Percentiles rank a stretch among this genome's conserved stretches.
phyloP scores from a whole-genome alignment of 1,284 basidiomycete genomes.

The Ustilago bromivora region DNA sequence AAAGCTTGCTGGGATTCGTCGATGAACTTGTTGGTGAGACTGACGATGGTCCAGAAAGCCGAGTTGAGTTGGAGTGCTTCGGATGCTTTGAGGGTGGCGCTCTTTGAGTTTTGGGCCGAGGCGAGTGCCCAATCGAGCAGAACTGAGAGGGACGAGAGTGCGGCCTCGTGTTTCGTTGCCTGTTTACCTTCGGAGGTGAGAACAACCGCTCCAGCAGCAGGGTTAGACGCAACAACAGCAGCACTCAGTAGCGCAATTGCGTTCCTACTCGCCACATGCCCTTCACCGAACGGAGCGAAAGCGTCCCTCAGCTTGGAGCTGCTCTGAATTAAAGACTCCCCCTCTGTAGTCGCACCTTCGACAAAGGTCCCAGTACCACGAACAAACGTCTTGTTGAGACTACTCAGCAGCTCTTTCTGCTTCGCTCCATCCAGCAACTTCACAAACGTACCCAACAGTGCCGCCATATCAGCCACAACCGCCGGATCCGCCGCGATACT shows the following conservation, averaged over 20 bases:
- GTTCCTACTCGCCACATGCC: conserved; percentile 17
- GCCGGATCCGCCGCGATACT: conserved; percentile 42
- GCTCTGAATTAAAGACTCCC: conserved; percentile 10
- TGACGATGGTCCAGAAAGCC: conserved; percentile 24
- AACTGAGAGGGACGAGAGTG: conserved; percentile 17
- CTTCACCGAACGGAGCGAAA: conserved; percentile 14
- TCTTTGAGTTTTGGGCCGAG: neutral
- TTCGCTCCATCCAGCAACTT: conserved; percentile 36
- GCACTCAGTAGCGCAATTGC: conserved; percentile 36
- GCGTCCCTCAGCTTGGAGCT: conserved; percentile 8
- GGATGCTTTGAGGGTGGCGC: neutral
- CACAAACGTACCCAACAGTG: conserved; percentile 52
- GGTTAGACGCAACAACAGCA: conserved; percentile 31
- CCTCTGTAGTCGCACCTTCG: neutral
- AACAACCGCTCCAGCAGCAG: conserved; percentile 22
- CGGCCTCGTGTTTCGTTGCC: conserved; percentile 23
- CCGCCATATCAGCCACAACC: conserved; percentile 55
- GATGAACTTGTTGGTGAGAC: conserved; percentile 59
- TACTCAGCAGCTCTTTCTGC: conserved; percentile 48
- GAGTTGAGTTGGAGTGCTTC: conserved; percentile 36
- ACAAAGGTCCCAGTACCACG: conserved; percentile 12
- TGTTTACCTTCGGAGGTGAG: neutral
- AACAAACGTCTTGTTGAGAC: conserved; percentile 45
- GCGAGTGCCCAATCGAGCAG: conserved; percentile 38
- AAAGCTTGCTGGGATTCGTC: conserved; percentile 37